Conservation (phyloP, 805 yeast species). For the Sugiyamaella smithiae region DNA sequence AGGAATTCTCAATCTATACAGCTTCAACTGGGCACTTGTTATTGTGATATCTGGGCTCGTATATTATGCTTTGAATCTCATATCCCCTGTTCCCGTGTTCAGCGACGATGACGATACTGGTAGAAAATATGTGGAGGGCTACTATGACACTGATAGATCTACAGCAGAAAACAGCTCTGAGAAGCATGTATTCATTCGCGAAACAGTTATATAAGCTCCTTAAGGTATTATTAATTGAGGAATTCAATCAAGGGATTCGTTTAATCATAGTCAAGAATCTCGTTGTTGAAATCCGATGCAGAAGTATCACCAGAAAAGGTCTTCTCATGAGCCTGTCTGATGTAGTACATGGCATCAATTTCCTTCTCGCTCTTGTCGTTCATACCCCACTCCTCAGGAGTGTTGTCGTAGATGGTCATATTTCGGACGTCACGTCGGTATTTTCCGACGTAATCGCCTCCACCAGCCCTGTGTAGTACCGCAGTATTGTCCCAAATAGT, state of each 20-base stretch:
- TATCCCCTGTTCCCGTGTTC: neutral
- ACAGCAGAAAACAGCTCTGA: no score
- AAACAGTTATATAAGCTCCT: no score
- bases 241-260: no score
- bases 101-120: neutral
- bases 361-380: conserved; percentile 7
- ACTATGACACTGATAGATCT: no score
- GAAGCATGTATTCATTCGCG: no score
- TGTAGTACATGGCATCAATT: conserved; percentile 7
- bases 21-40: neutral
- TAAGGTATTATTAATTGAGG: no score
- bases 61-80: neutral
- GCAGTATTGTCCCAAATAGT: conserved; percentile 13
- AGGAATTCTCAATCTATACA: neutral
- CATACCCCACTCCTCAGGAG: conserved; percentile 12
- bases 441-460: conserved; percentile 9
- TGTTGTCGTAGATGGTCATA: conserved; percentile 13
- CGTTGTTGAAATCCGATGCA: conserved; percentile 7
- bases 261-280: conserved; percentile 12
- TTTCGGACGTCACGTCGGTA: conserved; percentile 11
- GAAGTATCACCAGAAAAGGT: conserved; percentile 7
- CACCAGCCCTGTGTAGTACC: conserved; percentile 13
- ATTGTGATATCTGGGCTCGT: neutral
- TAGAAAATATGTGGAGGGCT: neutral
- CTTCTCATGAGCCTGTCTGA: conserved; percentile 12